Evolutionary conservation across 495 filamentous ascomycete genomes (phyloP), one percentile per base, ranked within the genome.

Genomic region (Neurospora terricola): DNA sequence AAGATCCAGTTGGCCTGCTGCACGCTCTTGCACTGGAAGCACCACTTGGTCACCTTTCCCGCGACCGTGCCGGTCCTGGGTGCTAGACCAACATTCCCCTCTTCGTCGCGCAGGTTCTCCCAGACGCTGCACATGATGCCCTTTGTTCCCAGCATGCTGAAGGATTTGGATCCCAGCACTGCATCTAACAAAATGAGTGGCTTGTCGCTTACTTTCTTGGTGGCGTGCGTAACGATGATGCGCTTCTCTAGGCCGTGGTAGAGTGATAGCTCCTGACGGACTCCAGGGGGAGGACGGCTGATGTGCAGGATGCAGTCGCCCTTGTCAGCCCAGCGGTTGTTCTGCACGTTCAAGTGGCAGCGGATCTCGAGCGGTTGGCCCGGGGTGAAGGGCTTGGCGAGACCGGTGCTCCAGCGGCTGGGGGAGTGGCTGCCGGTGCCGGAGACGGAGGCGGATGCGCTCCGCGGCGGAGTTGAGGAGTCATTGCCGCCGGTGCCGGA

Each of bases 101-200:
- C 86, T 74, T 89, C 87, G 34, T 91, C 92, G 30, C 90, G 85
- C 48, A 90, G 86, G 78, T 96, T 92, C 77, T 95, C 91, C 88
- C 94, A 93, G 12, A 98, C 90, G 72, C 90, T 94, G 69, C 96
- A 86, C 16, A 94, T 92, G 77, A 99, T 93, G 9, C 96, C 96
- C 54, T 90, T 91, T 69, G 91, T 85, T 0, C 92, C 94, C 38
- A 97, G 85, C 9, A 92, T 86, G 77, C 94, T 92, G 79, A 99
- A 99, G 71, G 91, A 92, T 75, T 87, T 91, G 80, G 92, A 92
- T 5, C 90, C 91, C 4, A 99, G 84, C 73, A 93, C 93, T 3
- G 91, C 92, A 80, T 99, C 96, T 1, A 98, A 83, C 73, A 97
- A 78, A 14, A 91, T 84, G 45, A 90, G 85, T 4, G 87, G 87